Base-by-base conservation (phyloP, 2,329 filamentous ascomycete genomes). In the Fusarium aywerte region DNA sequence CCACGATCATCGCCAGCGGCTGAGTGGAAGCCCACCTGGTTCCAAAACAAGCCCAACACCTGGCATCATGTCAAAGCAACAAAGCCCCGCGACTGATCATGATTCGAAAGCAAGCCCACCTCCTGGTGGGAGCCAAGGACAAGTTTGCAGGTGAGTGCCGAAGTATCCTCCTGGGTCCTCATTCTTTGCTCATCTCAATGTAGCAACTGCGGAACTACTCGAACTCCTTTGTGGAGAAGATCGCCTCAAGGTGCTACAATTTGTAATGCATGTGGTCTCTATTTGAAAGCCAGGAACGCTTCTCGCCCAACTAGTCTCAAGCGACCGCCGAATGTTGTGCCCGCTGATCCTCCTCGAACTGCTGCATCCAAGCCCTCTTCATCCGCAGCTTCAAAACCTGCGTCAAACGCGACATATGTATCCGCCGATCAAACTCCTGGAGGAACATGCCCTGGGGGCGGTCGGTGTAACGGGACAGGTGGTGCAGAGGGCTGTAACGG, bases 221-320 rank as follows among this genome's bases (percentile, higher is more conserved):
- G 91, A 77, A 99, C 96, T 44, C 96, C 96, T 23, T 81, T 99
- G 35, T 99, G 96, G 96, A 89, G 96, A 76, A 88, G 96, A 74
- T 97, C 95, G 16, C 95, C 95, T 0, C 90, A 94, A 73, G 96
- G 96, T 29, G 91, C 93, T 54, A 97, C 93, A 27, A 98, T 99
- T 62, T 99, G 96, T 81, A 99, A 99, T 80, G 96, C 96, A 7
- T 99, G 96, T 75, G 96, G 96, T 39, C 85, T 99, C 16, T 99
- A 99, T 78, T 84, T 92, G 65, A 98, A 98, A 78, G 94, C 95
- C 11, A 89, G 96, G 69, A 98, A 98, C 76, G 91, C 95, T 65
- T 89, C 92, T 71, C 89, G 96, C 49, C 96, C 96, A 15, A 96
- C 93, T 8, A 97, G 93, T 73, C 82, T 97, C 58, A 97, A 97